A percentile compares a stretch with the other conserved stretches of the same genome.
These are phyloP conservation scores for Apiospora kogelbergensis DNA, from an alignment of 2,329 filamentous ascomycete genomes.

Conservation along the genomic window DNA sequence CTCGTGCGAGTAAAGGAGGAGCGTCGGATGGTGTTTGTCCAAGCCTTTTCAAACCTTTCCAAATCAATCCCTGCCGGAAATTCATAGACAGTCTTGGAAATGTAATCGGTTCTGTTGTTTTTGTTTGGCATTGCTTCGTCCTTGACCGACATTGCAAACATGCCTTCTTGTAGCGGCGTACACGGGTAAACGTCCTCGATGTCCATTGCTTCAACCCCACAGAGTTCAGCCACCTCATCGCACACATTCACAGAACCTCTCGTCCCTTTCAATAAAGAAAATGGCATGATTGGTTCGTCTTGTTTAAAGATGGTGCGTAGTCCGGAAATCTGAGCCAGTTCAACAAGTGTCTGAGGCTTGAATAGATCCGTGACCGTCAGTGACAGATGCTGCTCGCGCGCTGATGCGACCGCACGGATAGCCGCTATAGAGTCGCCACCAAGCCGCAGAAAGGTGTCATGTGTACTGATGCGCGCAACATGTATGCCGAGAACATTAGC, in stretches of 20 bases:
- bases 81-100: neutral
- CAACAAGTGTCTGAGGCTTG: neutral
- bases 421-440: conserved; percentile 31
- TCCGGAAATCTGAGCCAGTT: neutral
- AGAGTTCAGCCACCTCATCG: neutral
- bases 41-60: neutral
- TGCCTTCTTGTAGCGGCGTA: conserved; percentile 10
- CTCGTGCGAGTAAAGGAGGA: neutral
- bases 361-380: conserved; percentile 26
- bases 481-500: conserved; percentile 9
- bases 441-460: conserved; percentile 28
- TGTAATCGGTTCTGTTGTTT: neutral
- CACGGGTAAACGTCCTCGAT: conserved; percentile 9
- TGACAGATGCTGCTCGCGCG: conserved; percentile 17
- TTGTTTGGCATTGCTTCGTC: neutral
- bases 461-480: conserved; percentile 9
- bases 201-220: neutral
- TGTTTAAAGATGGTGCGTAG: neutral
- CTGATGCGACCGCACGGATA: conserved; percentile 21
- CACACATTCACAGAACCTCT: neutral
- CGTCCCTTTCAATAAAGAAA: neutral
- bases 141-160: neutral
- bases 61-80: neutral
- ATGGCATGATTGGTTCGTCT: neutral
- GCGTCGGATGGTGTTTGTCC: neutral